Conservation (phyloP, 1,284 basidiomycete genomes). For the Trichosporon ovoides region DNA sequence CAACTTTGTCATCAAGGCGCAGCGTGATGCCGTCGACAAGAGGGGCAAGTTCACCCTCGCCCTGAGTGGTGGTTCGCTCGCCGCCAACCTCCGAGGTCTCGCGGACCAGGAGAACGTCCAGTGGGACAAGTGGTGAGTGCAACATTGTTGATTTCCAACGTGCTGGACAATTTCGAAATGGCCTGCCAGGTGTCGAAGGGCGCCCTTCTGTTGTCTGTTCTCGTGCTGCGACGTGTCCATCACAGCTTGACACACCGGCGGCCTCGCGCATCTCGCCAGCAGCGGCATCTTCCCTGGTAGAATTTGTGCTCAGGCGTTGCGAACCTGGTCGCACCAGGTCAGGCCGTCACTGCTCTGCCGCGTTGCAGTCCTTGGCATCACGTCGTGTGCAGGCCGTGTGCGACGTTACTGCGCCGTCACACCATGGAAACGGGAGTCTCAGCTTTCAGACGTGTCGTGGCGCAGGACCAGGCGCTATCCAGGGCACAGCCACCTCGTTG, state of each 20-base stretch:
- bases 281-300: neutral
- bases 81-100: slow-evolving; percentile 74
- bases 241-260: no score
- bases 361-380: neutral
- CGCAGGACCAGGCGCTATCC: neutral
- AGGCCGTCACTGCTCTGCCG: neutral
- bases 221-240: no score
- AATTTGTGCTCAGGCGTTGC: neutral
- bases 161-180: neutral
- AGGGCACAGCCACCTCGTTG: neutral
- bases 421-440: neutral
- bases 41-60: slow-evolving; percentile 90
- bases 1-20: slow-evolving; percentile 80
- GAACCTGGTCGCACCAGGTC: no score
- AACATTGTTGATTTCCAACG: neutral
- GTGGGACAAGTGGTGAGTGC: slow-evolving; percentile 60
- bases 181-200: no score
- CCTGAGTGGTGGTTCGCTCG: slow-evolving; percentile 87
- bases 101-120: slow-evolving; percentile 68
- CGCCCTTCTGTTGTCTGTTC: neutral
- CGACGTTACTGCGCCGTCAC: neutral
- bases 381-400: neutral
- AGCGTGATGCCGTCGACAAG: slow-evolving; percentile 86
- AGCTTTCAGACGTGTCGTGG: neutral
- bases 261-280: no score